phyloP scores from a whole-genome alignment of 768 basidiomycete genomes.

The Amanita fuliginea region DNA sequence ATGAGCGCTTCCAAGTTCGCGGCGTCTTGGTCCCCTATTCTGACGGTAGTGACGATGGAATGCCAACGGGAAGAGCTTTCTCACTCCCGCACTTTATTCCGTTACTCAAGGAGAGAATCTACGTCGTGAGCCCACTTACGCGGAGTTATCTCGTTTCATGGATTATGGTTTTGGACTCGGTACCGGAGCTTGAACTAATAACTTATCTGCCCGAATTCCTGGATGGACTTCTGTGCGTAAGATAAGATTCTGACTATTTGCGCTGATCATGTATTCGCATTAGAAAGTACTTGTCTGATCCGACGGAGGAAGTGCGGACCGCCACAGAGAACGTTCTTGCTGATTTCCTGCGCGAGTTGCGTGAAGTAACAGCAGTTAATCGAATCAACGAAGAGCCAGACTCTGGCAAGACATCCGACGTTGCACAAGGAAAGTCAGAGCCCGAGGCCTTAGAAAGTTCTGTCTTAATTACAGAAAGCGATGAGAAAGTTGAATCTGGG shows the following conservation, averaged over 20 bases:
- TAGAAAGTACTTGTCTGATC: slow-evolving; percentile 93
- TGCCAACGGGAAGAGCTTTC: slow-evolving; percentile 52
- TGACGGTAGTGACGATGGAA: slow-evolving; percentile 33
- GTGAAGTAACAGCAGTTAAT: slow-evolving; percentile 70
- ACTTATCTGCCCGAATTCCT: slow-evolving; percentile 92
- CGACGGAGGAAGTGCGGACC: slow-evolving; percentile 84
- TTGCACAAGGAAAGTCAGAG: slow-evolving; percentile 42
- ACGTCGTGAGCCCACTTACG: slow-evolving; percentile 93
- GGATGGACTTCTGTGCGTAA: slow-evolving; percentile 81
- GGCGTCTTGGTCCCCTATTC: slow-evolving; percentile 60
- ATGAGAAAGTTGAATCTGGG: slow-evolving; percentile 27
- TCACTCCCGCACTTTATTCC: slow-evolving; percentile 94
- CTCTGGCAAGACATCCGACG: slow-evolving; percentile 29
- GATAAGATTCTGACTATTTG: slow-evolving; percentile 1
- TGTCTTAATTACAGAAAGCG: slow-evolving; percentile 43
- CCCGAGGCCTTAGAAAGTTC: slow-evolving; percentile 43
- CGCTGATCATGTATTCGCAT: slow-evolving; percentile 4
- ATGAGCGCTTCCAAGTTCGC: slow-evolving; percentile 40
- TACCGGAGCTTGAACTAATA: slow-evolving; percentile 92
- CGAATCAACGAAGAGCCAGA: slow-evolving; percentile 50
- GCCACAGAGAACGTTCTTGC: slow-evolving; percentile 84
- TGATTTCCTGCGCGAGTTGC: slow-evolving; percentile 86
- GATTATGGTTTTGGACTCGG: slow-evolving; percentile 92
- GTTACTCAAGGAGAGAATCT: slow-evolving; percentile 83
- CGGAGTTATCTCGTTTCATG: slow-evolving; percentile 94